Conservation (phyloP, 495 filamentous ascomycete genomes). For the Xylaria acuta region DNA sequence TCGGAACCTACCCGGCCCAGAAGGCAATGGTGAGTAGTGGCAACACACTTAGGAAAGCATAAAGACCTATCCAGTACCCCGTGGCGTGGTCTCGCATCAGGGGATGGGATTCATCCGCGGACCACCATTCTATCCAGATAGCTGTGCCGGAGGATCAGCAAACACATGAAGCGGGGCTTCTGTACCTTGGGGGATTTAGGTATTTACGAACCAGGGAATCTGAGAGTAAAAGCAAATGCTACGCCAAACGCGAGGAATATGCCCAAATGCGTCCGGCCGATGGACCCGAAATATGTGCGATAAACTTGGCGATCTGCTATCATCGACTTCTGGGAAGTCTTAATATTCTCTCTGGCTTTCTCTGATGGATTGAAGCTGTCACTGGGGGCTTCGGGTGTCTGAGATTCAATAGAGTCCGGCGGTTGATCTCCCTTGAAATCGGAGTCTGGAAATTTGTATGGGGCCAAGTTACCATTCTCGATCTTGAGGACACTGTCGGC, state of each 20-base stretch:
- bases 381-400: background rate
- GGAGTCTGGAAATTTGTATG: background rate
- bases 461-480: background rate
- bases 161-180: background rate
- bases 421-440: background rate
- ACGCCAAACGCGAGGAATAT: slow-evolving; percentile 21
- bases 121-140: slow-evolving; percentile 30
- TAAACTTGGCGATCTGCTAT: slow-evolving; percentile 25
- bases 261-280: slow-evolving; percentile 1
- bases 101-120: slow-evolving; percentile 18
- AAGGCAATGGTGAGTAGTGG: slow-evolving; percentile 15
- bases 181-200: slow-evolving; percentile 23
- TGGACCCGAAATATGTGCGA: slow-evolving; percentile 26
- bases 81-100: slow-evolving; percentile 13
- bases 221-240: slow-evolving; percentile 16
- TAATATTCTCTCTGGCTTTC: background rate
- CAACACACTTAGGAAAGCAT: slow-evolving; percentile 17
- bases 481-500: slow-evolving; percentile 11
- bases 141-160: slow-evolving; percentile 23
- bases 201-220: slow-evolving; percentile 22
- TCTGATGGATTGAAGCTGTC: background rate
- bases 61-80: slow-evolving; percentile 27
- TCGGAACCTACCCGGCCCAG: background rate
- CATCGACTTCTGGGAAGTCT: background rate
- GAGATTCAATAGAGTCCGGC: background rate